These are phyloP conservation scores for Bolboschoenus planiculmis DNA, from an alignment of 176 grass and related monocot genomes.

Conservation along the genomic window DNA sequence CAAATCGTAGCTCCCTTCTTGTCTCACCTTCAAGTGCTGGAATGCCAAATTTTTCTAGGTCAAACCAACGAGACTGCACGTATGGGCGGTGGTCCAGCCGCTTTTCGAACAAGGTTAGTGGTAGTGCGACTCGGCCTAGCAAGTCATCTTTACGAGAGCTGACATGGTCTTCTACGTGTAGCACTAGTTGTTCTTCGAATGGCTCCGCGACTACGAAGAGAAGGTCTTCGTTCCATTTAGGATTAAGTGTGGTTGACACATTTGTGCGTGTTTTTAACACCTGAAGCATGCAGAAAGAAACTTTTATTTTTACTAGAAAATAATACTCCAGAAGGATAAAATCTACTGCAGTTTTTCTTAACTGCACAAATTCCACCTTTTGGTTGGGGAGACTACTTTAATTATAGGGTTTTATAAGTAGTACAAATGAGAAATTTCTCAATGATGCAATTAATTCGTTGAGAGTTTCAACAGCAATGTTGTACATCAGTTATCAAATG, in stretches of 20 bases:
- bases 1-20: slow-evolving; percentile 65
- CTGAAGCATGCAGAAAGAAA: slow-evolving; percentile 1
- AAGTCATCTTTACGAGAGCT: slow-evolving; percentile 60
- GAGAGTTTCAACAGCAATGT: background rate
- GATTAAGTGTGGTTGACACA: slow-evolving; percentile 39
- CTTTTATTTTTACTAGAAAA: background rate
- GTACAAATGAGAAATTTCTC: background rate
- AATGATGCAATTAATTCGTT: background rate
- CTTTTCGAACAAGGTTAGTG: slow-evolving; percentile 66
- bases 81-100: slow-evolving; percentile 67
- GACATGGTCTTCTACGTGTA: slow-evolving; percentile 65
- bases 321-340: background rate
- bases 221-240: slow-evolving; percentile 88
- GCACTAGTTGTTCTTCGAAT: slow-evolving; percentile 84
- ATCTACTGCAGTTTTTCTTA: background rate
- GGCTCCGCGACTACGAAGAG: slow-evolving; percentile 88
- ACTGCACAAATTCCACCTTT: background rate
- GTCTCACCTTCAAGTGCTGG: slow-evolving; percentile 72
- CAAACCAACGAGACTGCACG: slow-evolving; percentile 73
- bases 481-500: background rate
- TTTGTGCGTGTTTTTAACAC: slow-evolving; percentile 56
- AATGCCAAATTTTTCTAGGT: slow-evolving; percentile 73
- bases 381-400: background rate
- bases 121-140: slow-evolving; percentile 50
- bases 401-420: background rate